These are phyloP conservation scores for Kickxella alabastrina DNA, from an alignment of 192 early-diverging fungal species.

Conservation along the genomic window DNA sequence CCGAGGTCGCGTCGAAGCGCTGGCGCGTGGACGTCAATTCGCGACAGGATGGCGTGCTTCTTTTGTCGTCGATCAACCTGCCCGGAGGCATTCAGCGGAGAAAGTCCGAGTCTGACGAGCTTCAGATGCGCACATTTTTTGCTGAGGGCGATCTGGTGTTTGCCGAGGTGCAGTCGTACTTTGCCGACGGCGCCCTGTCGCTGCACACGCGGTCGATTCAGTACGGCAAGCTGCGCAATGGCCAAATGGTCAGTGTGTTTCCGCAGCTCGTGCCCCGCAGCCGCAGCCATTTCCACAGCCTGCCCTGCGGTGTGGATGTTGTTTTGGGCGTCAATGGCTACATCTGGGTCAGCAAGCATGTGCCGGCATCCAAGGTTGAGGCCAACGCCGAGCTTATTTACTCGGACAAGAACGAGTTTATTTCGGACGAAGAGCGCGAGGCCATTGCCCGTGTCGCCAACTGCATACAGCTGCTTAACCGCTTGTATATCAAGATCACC, in stretches of 20 bases:
- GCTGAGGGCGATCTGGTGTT: conserved; percentile 91
- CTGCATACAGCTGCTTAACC: conserved; percentile 76
- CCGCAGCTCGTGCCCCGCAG: conserved; percentile 84
- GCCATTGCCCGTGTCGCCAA: conserved; percentile 88
- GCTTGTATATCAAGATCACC: conserved; percentile 76
- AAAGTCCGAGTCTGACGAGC: conserved; percentile 93
- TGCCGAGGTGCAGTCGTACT: conserved; percentile 85
- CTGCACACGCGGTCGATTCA: conserved; percentile 87
- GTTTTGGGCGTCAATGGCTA: conserved; percentile 95
- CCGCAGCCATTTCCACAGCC: conserved; percentile 91
- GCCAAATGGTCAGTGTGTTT: conserved; percentile 80
- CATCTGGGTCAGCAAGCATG: conserved; percentile 89
- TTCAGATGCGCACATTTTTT: conserved; percentile 95
- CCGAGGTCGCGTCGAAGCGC: conserved; percentile 82
- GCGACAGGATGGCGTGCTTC: conserved; percentile 79
- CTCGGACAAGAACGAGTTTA: conserved; percentile 81
- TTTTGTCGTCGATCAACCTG: conserved; percentile 87
- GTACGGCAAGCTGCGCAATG: conserved; percentile 85
- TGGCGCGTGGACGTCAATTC: conserved; percentile 94
- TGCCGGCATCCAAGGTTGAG: conserved; percentile 58
- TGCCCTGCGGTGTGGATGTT: conserved; percentile 88
- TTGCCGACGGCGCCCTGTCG: conserved; percentile 79
- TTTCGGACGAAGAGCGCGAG: conserved; percentile 68
- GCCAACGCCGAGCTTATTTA: conserved; percentile 82
- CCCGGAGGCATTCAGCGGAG: conserved; percentile 93